These are phyloP conservation scores for Dactylella cylindrospora DNA, from an alignment of 2,329 filamentous ascomycete species.

Conservation along the genomic window DNA sequence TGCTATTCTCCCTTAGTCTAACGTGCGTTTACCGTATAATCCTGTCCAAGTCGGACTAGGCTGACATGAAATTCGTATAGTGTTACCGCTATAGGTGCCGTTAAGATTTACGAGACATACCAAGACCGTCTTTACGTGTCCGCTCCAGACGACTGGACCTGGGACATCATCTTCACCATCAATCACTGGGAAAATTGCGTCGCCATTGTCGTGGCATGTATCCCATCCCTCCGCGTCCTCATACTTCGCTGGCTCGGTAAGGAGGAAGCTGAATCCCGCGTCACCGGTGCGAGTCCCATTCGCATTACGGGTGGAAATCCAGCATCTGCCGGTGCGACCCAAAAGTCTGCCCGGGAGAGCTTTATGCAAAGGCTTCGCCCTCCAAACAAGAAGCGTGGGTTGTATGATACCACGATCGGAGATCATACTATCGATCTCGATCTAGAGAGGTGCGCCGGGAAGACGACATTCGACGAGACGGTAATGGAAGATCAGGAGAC, in stretches of 20 bases:
- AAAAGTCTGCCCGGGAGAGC: slow-evolving; percentile 29
- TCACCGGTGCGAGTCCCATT: slow-evolving; percentile 16
- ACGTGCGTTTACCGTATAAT: slow-evolving; percentile 48
- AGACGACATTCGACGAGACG: slow-evolving; percentile 22
- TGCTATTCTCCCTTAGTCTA: slow-evolving; percentile 53
- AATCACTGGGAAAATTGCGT: slow-evolving; percentile 54
- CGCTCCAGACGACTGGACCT: slow-evolving; percentile 53
- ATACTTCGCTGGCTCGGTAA: slow-evolving; percentile 52
- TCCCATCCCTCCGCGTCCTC: slow-evolving; percentile 53
- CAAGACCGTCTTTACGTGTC: slow-evolving; percentile 52
- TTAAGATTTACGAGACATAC: slow-evolving; percentile 53
- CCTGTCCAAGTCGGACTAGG: slow-evolving; percentile 1
- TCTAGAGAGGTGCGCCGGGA: slow-evolving; percentile 24
- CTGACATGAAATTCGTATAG: slow-evolving; percentile 45
- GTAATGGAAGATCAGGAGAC: slow-evolving; percentile 27
- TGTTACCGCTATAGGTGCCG: slow-evolving; percentile 52
- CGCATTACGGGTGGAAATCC: slow-evolving; percentile 21
- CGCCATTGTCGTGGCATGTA: slow-evolving; percentile 53
- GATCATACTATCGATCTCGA: slow-evolving; percentile 43
- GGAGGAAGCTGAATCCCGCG: slow-evolving; percentile 10
- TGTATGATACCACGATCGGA: slow-evolving; percentile 36
- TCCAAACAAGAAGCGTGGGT: slow-evolving; percentile 14
- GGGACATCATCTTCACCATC: slow-evolving; percentile 53
- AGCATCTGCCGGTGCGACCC: slow-evolving; percentile 1
- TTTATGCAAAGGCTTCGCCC: slow-evolving; percentile 28